Evolutionary conservation across 192 early-diverging fungal species (phyloP).

Genomic region (Jimgerdemannia lactiflua): DNA sequence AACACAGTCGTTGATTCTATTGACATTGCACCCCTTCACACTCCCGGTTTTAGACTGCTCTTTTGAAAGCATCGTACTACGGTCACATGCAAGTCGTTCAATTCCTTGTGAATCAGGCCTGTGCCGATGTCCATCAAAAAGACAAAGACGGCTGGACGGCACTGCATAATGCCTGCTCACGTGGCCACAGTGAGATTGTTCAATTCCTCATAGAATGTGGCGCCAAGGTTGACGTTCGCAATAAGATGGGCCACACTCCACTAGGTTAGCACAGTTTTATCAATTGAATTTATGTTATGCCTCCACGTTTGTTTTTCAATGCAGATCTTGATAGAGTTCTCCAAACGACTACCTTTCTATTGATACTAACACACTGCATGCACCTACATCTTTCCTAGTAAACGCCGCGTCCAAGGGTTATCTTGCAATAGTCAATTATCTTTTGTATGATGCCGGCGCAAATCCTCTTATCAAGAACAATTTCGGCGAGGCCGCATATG

Average conservation of each 20-base stretch:
- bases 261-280: conserved; percentile 45
- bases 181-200: conserved; percentile 56
- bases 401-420: conserved; percentile 72
- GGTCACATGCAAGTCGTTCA: conserved; percentile 59
- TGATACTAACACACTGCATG: background rate
- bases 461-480: conserved; percentile 63
- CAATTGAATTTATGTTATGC: too few relatives aligned
- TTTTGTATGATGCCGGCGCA: conserved; percentile 55
- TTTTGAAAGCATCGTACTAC: conserved; percentile 68
- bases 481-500: conserved; percentile 73
- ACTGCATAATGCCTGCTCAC: conserved; percentile 72
- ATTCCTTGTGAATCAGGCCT: conserved; percentile 47
- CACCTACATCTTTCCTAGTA: conserved; percentile 37
- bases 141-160: conserved; percentile 83
- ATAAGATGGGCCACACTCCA: conserved; percentile 66
- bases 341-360: background rate
- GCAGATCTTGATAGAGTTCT: too few relatives aligned
- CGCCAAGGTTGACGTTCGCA: conserved; percentile 59
- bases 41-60: conserved; percentile 52
- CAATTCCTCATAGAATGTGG: conserved; percentile 55
- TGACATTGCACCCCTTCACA: background rate
- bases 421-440: conserved; percentile 57
- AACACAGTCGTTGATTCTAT: too few relatives aligned
- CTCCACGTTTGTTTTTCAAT: too few relatives aligned
- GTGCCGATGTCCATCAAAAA: conserved; percentile 58